phyloP scores from a whole-genome alignment of 495 filamentous ascomycete species.

The Jackrogersella multiformis region DNA sequence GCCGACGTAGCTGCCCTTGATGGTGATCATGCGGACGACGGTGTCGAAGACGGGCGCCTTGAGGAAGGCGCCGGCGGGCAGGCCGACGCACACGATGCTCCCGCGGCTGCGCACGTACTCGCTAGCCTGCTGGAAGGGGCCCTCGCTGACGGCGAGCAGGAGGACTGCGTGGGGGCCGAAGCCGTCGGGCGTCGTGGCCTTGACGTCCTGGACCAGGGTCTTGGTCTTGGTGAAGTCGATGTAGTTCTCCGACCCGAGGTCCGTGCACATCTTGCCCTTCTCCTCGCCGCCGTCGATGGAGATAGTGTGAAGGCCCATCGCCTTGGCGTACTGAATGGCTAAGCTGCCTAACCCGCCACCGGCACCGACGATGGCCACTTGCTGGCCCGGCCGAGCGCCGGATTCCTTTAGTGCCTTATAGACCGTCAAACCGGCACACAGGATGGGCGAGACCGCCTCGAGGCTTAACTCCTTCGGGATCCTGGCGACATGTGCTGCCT shows the following conservation, averaged over 20 bases:
- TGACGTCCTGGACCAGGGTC: slow-evolving; percentile 84
- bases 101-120: slow-evolving; percentile 82
- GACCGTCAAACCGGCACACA: slow-evolving; percentile 91
- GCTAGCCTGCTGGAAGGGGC: slow-evolving; percentile 92
- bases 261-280: slow-evolving; percentile 73
- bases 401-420: slow-evolving; percentile 94
- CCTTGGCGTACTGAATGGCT: slow-evolving; percentile 86
- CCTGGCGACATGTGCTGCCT: slow-evolving; percentile 81
- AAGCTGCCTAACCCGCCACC: slow-evolving; percentile 87
- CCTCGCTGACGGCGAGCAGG: slow-evolving; percentile 83
- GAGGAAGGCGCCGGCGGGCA: slow-evolving; percentile 80
- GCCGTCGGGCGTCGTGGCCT: slow-evolving; percentile 77
- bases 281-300: slow-evolving; percentile 84
- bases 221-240: slow-evolving; percentile 79
- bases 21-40: slow-evolving; percentile 86
- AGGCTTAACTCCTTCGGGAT: slow-evolving; percentile 79
- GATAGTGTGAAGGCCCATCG: slow-evolving; percentile 82
- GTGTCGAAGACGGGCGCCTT: slow-evolving; percentile 85
- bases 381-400: slow-evolving; percentile 74
- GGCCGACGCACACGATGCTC: slow-evolving; percentile 82
- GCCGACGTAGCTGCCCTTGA: slow-evolving; percentile 93
- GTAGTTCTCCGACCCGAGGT: slow-evolving; percentile 74
- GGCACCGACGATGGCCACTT: slow-evolving; percentile 86
- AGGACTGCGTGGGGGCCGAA: slow-evolving; percentile 89
- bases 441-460: slow-evolving; percentile 80